phyloP scores from a whole-genome alignment of 2,329 filamentous ascomycete genomes.

The Escovopsis sp. region DNA sequence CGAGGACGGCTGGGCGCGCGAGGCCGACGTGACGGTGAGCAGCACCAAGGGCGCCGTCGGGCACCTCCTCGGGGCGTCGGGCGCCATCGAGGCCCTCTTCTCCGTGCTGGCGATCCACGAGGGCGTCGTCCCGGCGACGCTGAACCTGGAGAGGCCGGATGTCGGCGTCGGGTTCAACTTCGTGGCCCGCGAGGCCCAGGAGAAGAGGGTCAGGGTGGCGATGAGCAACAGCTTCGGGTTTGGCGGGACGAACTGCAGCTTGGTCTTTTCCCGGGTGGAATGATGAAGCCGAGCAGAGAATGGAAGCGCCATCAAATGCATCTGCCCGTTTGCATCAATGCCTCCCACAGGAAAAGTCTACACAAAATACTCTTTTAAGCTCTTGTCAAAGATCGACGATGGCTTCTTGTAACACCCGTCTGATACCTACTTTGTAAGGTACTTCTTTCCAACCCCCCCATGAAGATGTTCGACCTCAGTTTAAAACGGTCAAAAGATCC shows the following conservation, averaged over 20 bases:
- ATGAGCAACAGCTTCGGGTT: conserved; percentile 96
- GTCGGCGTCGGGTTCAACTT: conserved; percentile 71
- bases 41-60: conserved; percentile 90
- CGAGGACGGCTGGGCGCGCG: conserved; percentile 46
- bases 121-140: conserved; percentile 66
- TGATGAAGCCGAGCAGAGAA: not conserved
- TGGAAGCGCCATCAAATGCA: not conserved
- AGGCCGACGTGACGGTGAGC: conserved; percentile 63
- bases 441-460: no score
- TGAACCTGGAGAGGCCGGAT: conserved; percentile 60
- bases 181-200: conserved; percentile 56
- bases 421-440: no score
- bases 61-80: conserved; percentile 81
- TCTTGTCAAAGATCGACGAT: not conserved
- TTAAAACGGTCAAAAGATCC: no score
- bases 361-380: not conserved
- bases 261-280: conserved; percentile 50
- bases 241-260: conserved; percentile 83
- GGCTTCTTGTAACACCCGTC: not conserved
- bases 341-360: no score
- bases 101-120: conserved; percentile 64
- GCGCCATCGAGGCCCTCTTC: conserved; percentile 81
- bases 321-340: no score
- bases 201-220: conserved; percentile 55
- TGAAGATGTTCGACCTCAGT: no score